Percentiles rank a stretch among this genome's conserved stretches.
phyloP scores from a whole-genome alignment of 768 basidiomycete species.

The Mycena kentingensis region DNA sequence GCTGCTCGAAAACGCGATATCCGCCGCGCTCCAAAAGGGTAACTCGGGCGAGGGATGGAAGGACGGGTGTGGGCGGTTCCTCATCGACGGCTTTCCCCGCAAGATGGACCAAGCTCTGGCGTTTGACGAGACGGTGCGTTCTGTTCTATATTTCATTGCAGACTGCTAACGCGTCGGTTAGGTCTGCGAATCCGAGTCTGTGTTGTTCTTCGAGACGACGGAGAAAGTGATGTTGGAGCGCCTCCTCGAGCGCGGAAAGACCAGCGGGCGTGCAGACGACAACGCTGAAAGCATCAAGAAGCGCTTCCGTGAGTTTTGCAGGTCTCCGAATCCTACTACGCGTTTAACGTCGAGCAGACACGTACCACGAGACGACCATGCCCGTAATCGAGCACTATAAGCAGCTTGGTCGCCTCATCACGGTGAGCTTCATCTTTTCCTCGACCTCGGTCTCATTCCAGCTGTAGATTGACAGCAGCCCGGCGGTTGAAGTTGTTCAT shows the following conservation, averaged over 20 bases:
- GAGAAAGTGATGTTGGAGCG: slow-evolving; percentile 87
- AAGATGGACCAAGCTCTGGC: slow-evolving; percentile 97
- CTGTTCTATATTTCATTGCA: neutral
- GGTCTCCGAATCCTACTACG: neutral
- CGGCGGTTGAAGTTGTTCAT: slow-evolving; percentile 25
- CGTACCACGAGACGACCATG: slow-evolving; percentile 86
- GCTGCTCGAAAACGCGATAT: slow-evolving; percentile 92
- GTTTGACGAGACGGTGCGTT: slow-evolving; percentile 80
- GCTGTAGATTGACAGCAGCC: slow-evolving; percentile 69
- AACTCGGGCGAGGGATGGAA: slow-evolving; percentile 59
- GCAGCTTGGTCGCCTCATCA: slow-evolving; percentile 66
- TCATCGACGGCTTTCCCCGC: slow-evolving; percentile 96
- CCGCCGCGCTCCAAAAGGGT: slow-evolving; percentile 52
- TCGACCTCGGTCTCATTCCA: slow-evolving; percentile 3
- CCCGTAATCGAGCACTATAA: slow-evolving; percentile 89
- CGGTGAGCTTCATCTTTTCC: slow-evolving; percentile 50
- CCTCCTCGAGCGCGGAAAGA: slow-evolving; percentile 87
- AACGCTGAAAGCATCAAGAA: slow-evolving; percentile 94
- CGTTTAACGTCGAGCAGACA: slow-evolving; percentile 46
- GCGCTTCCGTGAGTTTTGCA: slow-evolving; percentile 74
- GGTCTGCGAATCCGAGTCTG: slow-evolving; percentile 80
- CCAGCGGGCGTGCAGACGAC: slow-evolving; percentile 94
- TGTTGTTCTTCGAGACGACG: slow-evolving; percentile 85
- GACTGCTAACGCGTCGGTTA: slow-evolving; percentile 29
- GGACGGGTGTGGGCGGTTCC: slow-evolving; percentile 77